Conservation (phyloP, 2,329 filamentous ascomycete species). For the Cylindrodendrum hubeiense region DNA sequence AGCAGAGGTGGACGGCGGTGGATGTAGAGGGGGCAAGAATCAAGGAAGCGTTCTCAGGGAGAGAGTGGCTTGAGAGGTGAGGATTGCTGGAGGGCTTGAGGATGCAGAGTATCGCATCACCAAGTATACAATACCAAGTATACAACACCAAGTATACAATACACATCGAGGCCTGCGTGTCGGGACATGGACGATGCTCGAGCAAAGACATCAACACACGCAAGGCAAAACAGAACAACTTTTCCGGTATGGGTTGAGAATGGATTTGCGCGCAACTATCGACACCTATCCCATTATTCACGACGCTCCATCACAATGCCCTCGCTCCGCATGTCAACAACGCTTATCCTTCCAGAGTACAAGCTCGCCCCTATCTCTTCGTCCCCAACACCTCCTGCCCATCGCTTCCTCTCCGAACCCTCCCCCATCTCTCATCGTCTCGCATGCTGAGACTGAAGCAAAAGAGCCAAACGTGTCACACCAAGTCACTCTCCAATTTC, state of each 20-base stretch:
- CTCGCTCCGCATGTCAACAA: slow-evolving; percentile 34
- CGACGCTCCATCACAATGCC: slow-evolving; percentile 38
- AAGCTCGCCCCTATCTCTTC: slow-evolving; percentile 35
- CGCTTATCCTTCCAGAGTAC: slow-evolving; percentile 46
- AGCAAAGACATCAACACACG: not conserved
- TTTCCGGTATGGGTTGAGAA: slow-evolving; percentile 33
- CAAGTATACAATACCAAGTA: not conserved
- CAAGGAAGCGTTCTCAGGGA: slow-evolving; percentile 51
- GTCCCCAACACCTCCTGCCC: not conserved
- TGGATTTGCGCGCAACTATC: slow-evolving; percentile 40
- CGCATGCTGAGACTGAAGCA: slow-evolving; percentile 3
- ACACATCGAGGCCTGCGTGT: not conserved
- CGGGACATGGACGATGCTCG: not conserved
- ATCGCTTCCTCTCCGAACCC: not conserved
- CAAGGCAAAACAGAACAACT: slow-evolving; percentile 10
- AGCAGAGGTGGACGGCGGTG: slow-evolving; percentile 67
- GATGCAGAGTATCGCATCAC: slow-evolving; percentile 18
- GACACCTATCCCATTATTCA: slow-evolving; percentile 40
- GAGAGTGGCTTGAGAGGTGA: slow-evolving; percentile 2
- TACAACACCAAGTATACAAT: not conserved
- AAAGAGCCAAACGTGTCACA: slow-evolving; percentile 12
- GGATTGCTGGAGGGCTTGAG: slow-evolving; percentile 26
- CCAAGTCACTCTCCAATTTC: slow-evolving; percentile 16
- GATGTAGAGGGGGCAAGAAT: slow-evolving; percentile 55
- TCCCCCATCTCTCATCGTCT: slow-evolving; percentile 9